Evolutionary conservation across 78 protist genomes (phyloP).

Genomic region (Dictyostelium citrinum): DNA sequence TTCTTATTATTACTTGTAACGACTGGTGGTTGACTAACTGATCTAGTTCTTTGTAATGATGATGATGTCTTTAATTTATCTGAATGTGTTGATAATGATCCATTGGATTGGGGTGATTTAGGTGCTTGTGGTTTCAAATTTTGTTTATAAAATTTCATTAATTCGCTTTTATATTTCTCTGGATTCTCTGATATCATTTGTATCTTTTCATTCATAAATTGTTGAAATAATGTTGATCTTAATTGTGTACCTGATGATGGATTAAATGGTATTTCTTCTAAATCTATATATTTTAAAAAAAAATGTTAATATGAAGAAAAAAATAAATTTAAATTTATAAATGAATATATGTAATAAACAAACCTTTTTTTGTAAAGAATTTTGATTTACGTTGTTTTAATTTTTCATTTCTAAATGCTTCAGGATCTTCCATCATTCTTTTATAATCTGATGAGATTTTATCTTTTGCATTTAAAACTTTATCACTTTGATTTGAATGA

Average conservation of each 20-base stretch:
- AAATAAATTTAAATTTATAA: neutral
- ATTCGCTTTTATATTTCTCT: constrained; percentile 53
- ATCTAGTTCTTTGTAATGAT: constrained; percentile 34
- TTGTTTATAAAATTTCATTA: constrained; percentile 14
- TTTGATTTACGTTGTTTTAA: constrained; percentile 71
- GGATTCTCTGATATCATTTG: constrained; percentile 24
- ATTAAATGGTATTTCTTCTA: constrained; percentile 38
- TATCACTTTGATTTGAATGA: neutral
- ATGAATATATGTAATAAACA: neutral
- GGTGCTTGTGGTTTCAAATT: neutral
- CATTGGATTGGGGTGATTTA: neutral
- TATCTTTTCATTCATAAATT: constrained; percentile 56
- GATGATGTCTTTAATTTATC: constrained; percentile 2
- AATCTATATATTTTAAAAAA: neutral
- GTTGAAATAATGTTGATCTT: constrained; percentile 56
- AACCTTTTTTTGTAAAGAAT: constrained; percentile 60
- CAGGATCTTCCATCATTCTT: constrained; percentile 67
- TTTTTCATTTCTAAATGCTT: constrained; percentile 63
- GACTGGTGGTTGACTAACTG: constrained; percentile 70
- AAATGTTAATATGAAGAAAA: neutral
- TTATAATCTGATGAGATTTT: constrained; percentile 65
- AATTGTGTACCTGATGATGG: constrained; percentile 68
- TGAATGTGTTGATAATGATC: neutral
- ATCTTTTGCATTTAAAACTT: constrained; percentile 38
- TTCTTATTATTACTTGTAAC: neutral